phyloP scores from a whole-genome alignment of 352 stramenopile genomes.

The Aphanomyces astaci region DNA sequence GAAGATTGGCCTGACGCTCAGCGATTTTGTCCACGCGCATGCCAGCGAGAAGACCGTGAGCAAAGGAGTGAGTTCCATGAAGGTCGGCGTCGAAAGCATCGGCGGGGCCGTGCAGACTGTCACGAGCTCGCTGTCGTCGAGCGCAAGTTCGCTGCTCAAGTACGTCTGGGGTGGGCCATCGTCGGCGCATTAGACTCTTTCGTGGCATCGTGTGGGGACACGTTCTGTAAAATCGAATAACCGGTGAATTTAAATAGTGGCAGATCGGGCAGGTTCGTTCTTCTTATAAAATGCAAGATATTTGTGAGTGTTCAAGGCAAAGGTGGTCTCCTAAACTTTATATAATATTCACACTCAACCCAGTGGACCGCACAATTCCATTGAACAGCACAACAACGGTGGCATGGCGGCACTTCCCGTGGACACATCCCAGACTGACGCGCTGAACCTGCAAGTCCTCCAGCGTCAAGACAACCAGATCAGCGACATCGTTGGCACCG shows the following conservation, averaged over 20 bases:
- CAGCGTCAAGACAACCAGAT: conserved; percentile 75
- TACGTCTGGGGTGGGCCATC: conserved; percentile 56
- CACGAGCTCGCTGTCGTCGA: conserved; percentile 59
- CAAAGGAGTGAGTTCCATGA: conserved; percentile 77
- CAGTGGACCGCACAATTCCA: neutral
- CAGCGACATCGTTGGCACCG: conserved; percentile 75
- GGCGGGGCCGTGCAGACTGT: conserved; percentile 70
- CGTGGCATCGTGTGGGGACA: too few relatives aligned
- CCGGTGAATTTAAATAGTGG: neutral
- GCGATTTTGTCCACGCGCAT: conserved; percentile 79
- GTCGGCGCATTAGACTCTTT: too few relatives aligned
- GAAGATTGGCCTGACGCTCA: conserved; percentile 76
- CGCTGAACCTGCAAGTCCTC: conserved; percentile 82
- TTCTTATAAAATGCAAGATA: too few relatives aligned
- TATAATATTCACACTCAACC: neutral
- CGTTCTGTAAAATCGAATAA: neutral
- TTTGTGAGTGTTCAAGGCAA: neutral
- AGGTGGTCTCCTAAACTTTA: neutral
- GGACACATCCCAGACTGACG: conserved; percentile 75
- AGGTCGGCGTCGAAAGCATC: conserved; percentile 67
- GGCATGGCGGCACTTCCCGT: conserved; percentile 36
- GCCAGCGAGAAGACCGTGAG: conserved; percentile 80
- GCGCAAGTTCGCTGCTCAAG: conserved; percentile 77
- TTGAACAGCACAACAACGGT: neutral
- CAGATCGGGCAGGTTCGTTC: neutral